Base-by-base conservation (phyloP, 1,139 yeast genomes). In the Sugiyamaella sp. region DNA sequence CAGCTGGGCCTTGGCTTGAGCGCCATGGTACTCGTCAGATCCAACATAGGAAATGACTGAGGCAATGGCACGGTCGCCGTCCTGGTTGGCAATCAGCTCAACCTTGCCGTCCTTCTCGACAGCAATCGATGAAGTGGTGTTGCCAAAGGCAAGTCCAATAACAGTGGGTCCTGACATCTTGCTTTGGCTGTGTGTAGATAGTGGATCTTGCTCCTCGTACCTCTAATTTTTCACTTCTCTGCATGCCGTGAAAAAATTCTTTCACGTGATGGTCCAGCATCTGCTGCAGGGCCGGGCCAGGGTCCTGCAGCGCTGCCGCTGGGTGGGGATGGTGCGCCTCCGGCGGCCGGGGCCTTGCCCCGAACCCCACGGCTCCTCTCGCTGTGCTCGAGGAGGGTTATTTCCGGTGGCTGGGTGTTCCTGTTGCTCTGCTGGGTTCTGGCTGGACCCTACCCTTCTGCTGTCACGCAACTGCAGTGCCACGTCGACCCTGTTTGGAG, bases 1-100 rank as follows among this genome's bases (percentile, higher is more conserved):
- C 69, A 93, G 77, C 76, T 95, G 98, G 57, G 90, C 89, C 66
- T 85, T 77, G 58, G 99, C 99, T 77, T 95, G 98, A 60, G 89
- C 86, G 58, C 99, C 99, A 71, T 93, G 97, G 76, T 89, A 93
- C 76, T 93, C 99, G 71, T 93, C 98, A 53, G 81, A 85, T 60
- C 95, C 97, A 58, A 90, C 90, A 71, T 91, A 93, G 14, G 98
- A 85, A 60, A 93, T 79, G 54, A 88, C 88, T 21, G 98, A 87
- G 60, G 98, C 97, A 69, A 93, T 93, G 58, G 95, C 81, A 77
- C 99, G 90, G 75, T 95, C 99, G 72, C 99, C 99, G 70, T 93
- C 99, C 65, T 95, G 97, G 81, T 93, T 93, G 64, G 99, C 99
- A 72, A 93, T 93, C 61, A 93, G 96, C 69, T 93, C 97, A 58